Conservation (phyloP, 2,329 filamentous ascomycete genomes). For the Colletotrichum godetiae region DNA sequence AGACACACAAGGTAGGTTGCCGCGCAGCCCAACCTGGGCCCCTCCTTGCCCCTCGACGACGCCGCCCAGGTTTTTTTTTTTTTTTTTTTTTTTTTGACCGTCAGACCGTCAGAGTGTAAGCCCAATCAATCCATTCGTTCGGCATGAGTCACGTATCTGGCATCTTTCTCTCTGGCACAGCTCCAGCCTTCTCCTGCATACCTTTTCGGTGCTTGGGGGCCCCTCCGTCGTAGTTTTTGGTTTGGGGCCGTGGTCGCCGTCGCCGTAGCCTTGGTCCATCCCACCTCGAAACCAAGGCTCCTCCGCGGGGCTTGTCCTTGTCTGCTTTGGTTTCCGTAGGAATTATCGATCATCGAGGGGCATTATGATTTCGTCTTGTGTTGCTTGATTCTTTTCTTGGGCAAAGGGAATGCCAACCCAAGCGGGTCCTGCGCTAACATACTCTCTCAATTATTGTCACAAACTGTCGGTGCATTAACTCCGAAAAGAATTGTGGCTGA, state of each 20-base stretch:
- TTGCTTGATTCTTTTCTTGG: not conserved
- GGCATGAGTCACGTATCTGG: conserved; percentile 35
- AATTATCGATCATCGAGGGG: not conserved
- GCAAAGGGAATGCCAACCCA: not conserved
- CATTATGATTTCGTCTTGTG: not conserved
- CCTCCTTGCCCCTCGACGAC: not conserved
- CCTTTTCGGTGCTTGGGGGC: not conserved
- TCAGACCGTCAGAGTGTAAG: conserved; percentile 12
- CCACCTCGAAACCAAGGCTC: conserved; percentile 17
- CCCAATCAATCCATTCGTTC: conserved; percentile 29
- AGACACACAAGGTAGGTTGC: conserved; percentile 25
- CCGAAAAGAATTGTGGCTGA: conserved; percentile 25
- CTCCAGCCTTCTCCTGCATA: conserved; percentile 9
- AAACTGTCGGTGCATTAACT: conserved; percentile 17
- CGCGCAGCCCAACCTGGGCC: conserved; percentile 34
- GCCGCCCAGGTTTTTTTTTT: not conserved
- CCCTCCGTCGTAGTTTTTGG: not conserved
- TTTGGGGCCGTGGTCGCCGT: not conserved
- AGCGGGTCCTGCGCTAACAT: not conserved
- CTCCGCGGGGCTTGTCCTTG: conserved; percentile 30
- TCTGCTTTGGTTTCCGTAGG: not conserved
- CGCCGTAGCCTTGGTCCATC: conserved; percentile 22
- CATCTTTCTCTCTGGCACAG: conserved; percentile 5
- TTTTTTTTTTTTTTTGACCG: not conserved
- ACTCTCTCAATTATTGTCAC: not conserved